These are phyloP conservation scores for Macrotyloma uniflorum DNA, from an alignment of 306 rosid species.

Conservation along the genomic window DNA sequence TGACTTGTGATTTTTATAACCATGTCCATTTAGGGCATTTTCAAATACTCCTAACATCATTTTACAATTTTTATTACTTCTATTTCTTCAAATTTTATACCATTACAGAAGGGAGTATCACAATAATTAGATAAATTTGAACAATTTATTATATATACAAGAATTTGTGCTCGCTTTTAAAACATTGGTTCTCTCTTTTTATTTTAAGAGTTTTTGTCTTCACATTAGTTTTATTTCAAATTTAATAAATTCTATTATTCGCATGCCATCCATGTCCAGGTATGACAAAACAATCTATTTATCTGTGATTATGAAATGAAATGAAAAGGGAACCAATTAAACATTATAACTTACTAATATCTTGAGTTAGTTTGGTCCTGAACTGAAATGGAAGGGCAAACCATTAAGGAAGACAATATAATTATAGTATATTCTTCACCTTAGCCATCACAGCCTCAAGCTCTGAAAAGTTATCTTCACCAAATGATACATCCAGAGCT, in stretches of 20 bases:
- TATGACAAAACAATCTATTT: constrained; percentile 3
- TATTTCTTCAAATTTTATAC: background rate
- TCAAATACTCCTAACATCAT: background rate
- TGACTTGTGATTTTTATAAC: no score
- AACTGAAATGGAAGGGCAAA: constrained; percentile 34
- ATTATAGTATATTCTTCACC: constrained; percentile 50
- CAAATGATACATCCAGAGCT: constrained; percentile 64
- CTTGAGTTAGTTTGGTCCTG: constrained; percentile 24
- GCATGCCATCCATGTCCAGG: background rate
- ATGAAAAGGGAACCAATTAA: constrained; percentile 10
- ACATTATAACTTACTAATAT: background rate
- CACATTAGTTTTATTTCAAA: background rate
- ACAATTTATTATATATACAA: background rate
- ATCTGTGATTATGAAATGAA: constrained; percentile 27
- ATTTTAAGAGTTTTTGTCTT: background rate
- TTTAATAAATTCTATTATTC: background rate
- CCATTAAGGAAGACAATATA: constrained; percentile 15
- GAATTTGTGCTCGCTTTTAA: background rate
- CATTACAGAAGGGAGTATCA: background rate
- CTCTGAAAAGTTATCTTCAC: constrained; percentile 71
- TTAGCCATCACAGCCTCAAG: constrained; percentile 79
- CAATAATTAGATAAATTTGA: background rate
- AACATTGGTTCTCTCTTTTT: background rate
- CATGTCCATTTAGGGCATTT: background rate
- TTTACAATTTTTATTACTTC: background rate